Conservation (phyloP, 176 grass and related monocot genomes). For the Ensete ventricosum region DNA sequence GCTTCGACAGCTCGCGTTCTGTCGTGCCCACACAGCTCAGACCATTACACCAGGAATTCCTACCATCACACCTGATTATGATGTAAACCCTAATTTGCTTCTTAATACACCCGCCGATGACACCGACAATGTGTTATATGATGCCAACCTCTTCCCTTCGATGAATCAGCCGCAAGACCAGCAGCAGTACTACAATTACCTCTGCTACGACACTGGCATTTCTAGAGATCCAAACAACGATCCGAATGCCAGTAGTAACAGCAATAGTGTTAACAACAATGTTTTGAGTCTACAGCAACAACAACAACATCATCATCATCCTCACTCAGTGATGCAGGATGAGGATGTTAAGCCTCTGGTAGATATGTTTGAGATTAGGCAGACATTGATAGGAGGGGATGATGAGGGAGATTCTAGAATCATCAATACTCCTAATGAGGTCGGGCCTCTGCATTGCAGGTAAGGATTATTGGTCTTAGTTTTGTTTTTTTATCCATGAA, state of each 20-base stretch:
- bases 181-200: neutral
- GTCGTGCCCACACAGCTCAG: constrained; percentile 1
- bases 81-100: neutral
- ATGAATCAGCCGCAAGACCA: neutral
- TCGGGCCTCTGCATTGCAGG: neutral
- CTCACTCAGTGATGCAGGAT: neutral
- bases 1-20: constrained; percentile 2
- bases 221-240: neutral
- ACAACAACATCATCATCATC: neutral
- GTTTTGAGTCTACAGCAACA: neutral
- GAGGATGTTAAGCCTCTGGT: constrained; percentile 3
- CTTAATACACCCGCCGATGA: neutral
- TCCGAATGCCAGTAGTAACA: neutral
- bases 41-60: neutral
- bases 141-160: neutral
- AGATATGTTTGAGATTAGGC: constrained; percentile 1
- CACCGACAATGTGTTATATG: neutral
- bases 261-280: neutral
- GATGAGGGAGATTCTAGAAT: neutral
- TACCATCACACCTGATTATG: neutral
- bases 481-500: too few species aligned
- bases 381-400: neutral
- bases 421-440: neutral
- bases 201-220: neutral
- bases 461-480: neutral